Conservation (phyloP, 257 asterid genomes). For the Prunella vulgaris region DNA sequence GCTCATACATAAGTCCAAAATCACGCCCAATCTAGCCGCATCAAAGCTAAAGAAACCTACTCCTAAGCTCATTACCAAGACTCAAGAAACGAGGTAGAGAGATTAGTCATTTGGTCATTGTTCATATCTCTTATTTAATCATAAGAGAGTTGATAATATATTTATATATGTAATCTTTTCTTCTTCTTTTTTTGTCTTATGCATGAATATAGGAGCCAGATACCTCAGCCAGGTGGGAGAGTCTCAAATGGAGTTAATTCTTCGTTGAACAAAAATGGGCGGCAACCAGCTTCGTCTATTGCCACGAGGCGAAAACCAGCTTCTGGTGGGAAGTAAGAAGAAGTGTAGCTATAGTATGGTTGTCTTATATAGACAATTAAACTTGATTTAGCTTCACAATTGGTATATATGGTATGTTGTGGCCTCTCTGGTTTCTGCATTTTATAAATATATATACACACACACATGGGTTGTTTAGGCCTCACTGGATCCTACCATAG, state of each 20-base stretch:
- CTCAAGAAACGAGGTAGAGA: conserved; percentile 36
- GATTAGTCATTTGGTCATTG: background rate
- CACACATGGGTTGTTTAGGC: background rate
- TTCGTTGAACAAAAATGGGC: conserved; percentile 31
- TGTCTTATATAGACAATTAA: background rate
- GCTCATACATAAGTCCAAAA: conserved; percentile 34
- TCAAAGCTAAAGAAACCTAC: conserved; percentile 46
- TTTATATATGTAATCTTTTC: background rate
- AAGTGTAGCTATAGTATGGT: conserved; percentile 2
- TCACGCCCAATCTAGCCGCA: conserved; percentile 30
- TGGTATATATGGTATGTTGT: background rate
- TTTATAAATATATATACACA: background rate
- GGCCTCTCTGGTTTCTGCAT: background rate
- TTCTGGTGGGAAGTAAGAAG: background rate
- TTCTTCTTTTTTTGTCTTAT: too few relatives aligned
- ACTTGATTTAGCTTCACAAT: background rate
- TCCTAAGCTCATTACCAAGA: conserved; percentile 41
- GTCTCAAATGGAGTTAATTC: conserved; percentile 36
- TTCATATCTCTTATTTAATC: background rate
- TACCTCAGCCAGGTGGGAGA: conserved; percentile 57
- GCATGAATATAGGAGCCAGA: conserved; percentile 46
- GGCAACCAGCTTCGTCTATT: conserved; percentile 31
- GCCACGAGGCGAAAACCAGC: background rate
- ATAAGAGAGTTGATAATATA: background rate
- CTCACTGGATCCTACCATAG: background rate